Percentiles rank a stretch among this genome's conserved stretches.
phyloP scores from a whole-genome alignment of 2,329 filamentous ascomycete species.

The Aspergillus fructus region DNA sequence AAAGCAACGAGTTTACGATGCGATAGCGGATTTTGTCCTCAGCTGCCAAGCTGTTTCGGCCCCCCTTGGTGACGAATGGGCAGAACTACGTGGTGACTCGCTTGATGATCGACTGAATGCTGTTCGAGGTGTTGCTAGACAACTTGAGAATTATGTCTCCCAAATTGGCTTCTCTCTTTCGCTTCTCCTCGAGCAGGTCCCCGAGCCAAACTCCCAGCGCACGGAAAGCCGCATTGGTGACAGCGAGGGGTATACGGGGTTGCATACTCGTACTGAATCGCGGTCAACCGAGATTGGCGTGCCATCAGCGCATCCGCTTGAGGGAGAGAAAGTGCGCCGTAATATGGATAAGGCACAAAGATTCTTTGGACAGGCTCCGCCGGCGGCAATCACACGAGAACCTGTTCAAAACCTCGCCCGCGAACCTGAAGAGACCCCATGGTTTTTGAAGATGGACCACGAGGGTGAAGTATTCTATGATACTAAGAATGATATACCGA shows the following conservation, averaged over 20 bases:
- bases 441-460: constrained; percentile 81
- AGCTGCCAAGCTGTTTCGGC: constrained; percentile 89
- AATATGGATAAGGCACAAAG: constrained; percentile 49
- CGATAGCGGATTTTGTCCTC: constrained; percentile 82
- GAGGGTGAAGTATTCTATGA: constrained; percentile 91
- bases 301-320: constrained; percentile 41
- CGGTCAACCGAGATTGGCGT: constrained; percentile 48
- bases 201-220: constrained; percentile 51
- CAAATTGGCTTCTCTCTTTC: constrained; percentile 87
- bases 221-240: constrained; percentile 33
- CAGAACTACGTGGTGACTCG: constrained; percentile 84
- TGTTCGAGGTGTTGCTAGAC: constrained; percentile 72
- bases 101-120: constrained; percentile 82
- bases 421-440: constrained; percentile 73
- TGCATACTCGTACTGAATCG: constrained; percentile 33
- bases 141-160: constrained; percentile 81
- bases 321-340: constrained; percentile 41
- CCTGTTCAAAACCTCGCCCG: constrained; percentile 43
- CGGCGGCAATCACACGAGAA: constrained; percentile 39
- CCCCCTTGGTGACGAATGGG: constrained; percentile 92
- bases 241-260: constrained; percentile 23
- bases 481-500: constrained; percentile 69
- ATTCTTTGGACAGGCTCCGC: constrained; percentile 49
- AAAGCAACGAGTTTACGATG: constrained; percentile 92
- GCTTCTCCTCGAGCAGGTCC: constrained; percentile 79